These are phyloP conservation scores for Dysphania ambrosioides DNA, from an alignment of 148 eudicot species.

Conservation along the genomic window DNA sequence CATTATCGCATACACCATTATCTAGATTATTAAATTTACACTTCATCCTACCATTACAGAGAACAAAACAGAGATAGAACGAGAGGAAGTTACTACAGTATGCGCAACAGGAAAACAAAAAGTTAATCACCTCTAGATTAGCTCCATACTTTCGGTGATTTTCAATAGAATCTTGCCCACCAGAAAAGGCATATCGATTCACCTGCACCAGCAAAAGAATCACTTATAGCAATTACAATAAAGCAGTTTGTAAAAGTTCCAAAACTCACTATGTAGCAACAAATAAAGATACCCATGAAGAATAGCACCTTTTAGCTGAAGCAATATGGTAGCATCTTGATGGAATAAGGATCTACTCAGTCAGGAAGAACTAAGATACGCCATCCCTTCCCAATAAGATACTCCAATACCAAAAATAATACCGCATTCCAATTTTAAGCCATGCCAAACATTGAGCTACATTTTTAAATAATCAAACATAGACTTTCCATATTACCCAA, in stretches of 20 bases:
- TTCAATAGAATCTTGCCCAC: conserved; percentile 95
- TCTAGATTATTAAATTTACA: background rate
- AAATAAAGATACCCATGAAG: background rate
- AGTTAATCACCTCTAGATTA: conserved; percentile 68
- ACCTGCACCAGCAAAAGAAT: conserved; percentile 43
- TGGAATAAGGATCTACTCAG: background rate
- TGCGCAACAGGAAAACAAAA: background rate
- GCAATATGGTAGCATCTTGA: background rate
- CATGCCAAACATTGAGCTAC: background rate
- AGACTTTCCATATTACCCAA: background rate
- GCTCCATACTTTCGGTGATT: conserved; percentile 85
- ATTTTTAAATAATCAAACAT: background rate
- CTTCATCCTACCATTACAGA: background rate
- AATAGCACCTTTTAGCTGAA: background rate
- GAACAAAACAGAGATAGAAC: background rate
- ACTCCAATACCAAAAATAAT: background rate
- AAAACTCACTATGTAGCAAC: background rate
- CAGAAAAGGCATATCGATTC: conserved; percentile 90
- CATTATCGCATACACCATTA: background rate
- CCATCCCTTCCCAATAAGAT: background rate
- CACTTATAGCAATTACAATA: background rate
- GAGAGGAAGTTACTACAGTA: background rate
- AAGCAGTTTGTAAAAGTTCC: background rate
- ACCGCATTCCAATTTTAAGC: background rate
- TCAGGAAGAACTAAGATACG: background rate